phyloP scores from a whole-genome alignment of 345 rosid species.

The Dipteronia dyeriana region DNA sequence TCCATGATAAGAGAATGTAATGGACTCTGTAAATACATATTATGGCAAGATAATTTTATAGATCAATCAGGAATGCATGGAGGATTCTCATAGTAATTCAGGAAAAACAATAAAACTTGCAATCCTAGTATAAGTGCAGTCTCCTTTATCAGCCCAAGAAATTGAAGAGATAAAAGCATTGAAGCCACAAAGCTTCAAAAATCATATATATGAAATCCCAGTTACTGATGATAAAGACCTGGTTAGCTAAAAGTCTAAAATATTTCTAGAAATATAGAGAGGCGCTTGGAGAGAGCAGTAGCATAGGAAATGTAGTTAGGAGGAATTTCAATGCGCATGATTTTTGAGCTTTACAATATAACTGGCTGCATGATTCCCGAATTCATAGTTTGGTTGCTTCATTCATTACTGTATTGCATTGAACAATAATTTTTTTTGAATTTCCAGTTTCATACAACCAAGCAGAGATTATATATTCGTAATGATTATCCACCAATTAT shows the following conservation, averaged over 20 bases:
- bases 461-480: not conserved
- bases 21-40: not conserved
- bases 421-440: no score
- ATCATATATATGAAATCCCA: not conserved
- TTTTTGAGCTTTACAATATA: not conserved
- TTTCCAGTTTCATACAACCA: not conserved
- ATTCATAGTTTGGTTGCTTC: not conserved
- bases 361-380: not conserved
- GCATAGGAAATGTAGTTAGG: not conserved
- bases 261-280: not conserved
- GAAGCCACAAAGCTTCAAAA: not conserved
- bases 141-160: not conserved
- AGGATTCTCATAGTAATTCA: not conserved
- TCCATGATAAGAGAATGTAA: not conserved
- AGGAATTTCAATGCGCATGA: not conserved
- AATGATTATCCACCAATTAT: not conserved
- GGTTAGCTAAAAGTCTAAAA: not conserved
- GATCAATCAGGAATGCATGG: not conserved
- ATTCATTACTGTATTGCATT: not conserved
- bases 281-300: not conserved
- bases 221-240: not conserved
- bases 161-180: not conserved
- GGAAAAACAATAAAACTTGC: not conserved
- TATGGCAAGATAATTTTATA: not conserved
- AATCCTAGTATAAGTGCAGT: not conserved